phyloP scores from a whole-genome alignment of 2,329 filamentous ascomycete genomes.

The Plectosphaerella sp. region DNA sequence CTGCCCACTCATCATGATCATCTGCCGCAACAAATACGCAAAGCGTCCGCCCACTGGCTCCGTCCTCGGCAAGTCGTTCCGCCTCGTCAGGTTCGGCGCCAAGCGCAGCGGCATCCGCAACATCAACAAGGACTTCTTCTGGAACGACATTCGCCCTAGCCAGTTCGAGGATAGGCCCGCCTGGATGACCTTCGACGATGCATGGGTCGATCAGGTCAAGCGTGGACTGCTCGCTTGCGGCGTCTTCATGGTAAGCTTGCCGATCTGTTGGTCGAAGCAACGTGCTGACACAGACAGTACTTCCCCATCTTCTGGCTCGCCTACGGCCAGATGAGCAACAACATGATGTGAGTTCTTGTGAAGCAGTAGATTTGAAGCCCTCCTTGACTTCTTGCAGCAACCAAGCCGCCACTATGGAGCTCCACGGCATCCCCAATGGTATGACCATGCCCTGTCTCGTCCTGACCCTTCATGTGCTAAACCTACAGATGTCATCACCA shows the following conservation, averaged over 20 bases:
- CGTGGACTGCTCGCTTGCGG: constrained; percentile 50
- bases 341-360: background rate
- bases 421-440: constrained; percentile 8
- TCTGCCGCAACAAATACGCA: constrained; percentile 29
- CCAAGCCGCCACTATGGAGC: constrained; percentile 9
- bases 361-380: no score
- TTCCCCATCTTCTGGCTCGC: constrained; percentile 11
- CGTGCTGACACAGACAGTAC: constrained; percentile 16
- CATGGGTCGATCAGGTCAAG: constrained; percentile 60
- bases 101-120: constrained; percentile 26
- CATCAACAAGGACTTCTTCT: constrained; percentile 42
- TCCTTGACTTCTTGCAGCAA: background rate
- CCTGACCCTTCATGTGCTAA: background rate
- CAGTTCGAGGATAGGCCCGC: constrained; percentile 21
- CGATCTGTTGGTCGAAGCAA: no score
- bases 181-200: constrained; percentile 64
- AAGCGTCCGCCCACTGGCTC: constrained; percentile 47
- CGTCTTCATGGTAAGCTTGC: constrained; percentile 36
- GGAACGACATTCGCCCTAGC: constrained; percentile 45
- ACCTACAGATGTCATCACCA: constrained; percentile 5
- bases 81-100: constrained; percentile 4
- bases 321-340: constrained; percentile 8
- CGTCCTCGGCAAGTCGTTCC: constrained; percentile 41
- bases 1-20: constrained; percentile 53
- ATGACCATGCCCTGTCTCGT: background rate